phyloP scores from a whole-genome alignment of 345 rosid genomes.

The Carallia pectinifolia region DNA sequence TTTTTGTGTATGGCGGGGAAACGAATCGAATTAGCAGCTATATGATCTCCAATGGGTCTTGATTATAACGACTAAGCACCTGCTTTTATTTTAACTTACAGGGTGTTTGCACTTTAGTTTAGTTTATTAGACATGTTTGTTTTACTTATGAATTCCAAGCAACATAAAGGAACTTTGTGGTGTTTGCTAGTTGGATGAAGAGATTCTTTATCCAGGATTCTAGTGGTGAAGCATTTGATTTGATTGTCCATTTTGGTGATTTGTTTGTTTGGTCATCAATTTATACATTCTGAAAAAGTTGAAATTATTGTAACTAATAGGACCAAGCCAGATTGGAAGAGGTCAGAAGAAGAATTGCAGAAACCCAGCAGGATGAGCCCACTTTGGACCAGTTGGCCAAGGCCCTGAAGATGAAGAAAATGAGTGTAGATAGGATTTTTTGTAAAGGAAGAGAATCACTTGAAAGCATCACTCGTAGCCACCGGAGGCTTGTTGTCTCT shows the following conservation, averaged over 20 bases:
- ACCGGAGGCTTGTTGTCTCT: constrained; percentile 47
- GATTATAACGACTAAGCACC: too few relatives aligned
- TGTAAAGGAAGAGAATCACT: constrained; percentile 46
- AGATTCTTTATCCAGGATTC: not conserved
- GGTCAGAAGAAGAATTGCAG: constrained; percentile 32
- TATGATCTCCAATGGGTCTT: too few relatives aligned
- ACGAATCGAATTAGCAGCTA: too few relatives aligned
- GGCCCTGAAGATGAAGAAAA: constrained; percentile 26
- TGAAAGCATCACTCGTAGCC: constrained; percentile 42
- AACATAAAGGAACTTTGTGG: too few relatives aligned
- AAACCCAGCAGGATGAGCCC: constrained; percentile 27
- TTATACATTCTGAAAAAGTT: not conserved
- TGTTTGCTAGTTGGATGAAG: not conserved
- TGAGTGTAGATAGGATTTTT: constrained; percentile 35
- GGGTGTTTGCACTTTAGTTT: too few relatives aligned
- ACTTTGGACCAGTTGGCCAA: constrained; percentile 29
- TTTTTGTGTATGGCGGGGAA: too few relatives aligned
- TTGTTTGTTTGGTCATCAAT: not conserved
- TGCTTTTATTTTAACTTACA: too few relatives aligned
- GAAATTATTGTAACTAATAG: constrained; percentile 27
- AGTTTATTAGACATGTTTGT: too few relatives aligned
- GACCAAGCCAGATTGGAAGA: constrained; percentile 51
- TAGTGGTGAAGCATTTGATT: not conserved
- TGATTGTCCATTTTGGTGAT: too few relatives aligned
- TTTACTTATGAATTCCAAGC: too few relatives aligned